Base-by-base conservation (phyloP, 768 basidiomycete genomes). In the Coprinellus aureogranulatus region DNA sequence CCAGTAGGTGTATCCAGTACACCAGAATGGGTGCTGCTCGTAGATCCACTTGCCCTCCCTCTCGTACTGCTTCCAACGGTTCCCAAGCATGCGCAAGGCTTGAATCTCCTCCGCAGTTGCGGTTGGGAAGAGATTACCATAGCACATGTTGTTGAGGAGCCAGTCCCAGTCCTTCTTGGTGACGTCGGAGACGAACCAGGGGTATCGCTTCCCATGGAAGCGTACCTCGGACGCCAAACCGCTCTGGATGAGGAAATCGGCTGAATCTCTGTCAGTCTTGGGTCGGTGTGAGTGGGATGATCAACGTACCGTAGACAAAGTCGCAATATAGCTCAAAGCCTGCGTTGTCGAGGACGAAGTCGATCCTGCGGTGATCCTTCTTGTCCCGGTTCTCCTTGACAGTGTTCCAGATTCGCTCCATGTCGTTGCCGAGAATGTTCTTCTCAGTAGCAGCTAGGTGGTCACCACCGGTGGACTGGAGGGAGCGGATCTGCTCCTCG, bases 401-500 rank as follows among this genome's bases (percentile, higher is more conserved):
- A 57, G 83, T 75, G 20, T 88, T 82, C 91, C 92, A 94, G 10
- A 93, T 74, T 20, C 81, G 71, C 42, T 73, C 67, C 60, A 92
- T 76, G 66, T 94, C 79, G 72, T 97, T 96, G 31, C 94, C 94
- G 31, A 97, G 79, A 61, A 97, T 97, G 64, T 97, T 97, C 76
- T 95, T 94, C 74, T 96, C 94, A 1, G 95, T 94, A 1, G 93
- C 91, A 3, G 94, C 94, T 45, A 98, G 86, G 59, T 92, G 86
- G 45, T 94, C 95, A n/a, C 94, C 93, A 11, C 95, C 95, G 18
- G 94, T 96, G 16, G 94, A 94, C 69, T 98, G 95, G n/a, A 97
- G 80, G 46, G 88, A 84, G 70, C 94, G 94, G 75, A 98, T 97
- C 70, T 97, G 94, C 30, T 97, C 94, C 72, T 98, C 95, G 8